Evolutionary conservation across 1,284 basidiomycete species (phyloP), one percentile per base, ranked within the genome.

Genomic region (Binderoboletus segoi): DNA sequence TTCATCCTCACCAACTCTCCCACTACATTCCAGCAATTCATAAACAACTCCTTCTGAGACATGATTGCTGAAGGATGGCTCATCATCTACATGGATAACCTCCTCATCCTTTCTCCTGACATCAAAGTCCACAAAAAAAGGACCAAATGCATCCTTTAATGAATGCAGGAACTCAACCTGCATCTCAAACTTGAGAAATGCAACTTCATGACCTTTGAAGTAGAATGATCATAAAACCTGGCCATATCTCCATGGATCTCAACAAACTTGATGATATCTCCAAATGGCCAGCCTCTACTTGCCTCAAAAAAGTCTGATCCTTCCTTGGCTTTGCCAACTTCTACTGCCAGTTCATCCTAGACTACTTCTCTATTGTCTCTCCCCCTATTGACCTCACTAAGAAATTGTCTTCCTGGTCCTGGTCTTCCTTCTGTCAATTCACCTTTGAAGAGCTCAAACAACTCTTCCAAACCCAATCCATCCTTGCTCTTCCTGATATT

Each of bases 141-240:
- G 15, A 66, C 70, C 1, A 24, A 44, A 2, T 18, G 53, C 15
- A 73, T 80, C 11, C 60, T 81, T 0, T 20, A 67, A 23, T 37
- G 60, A 2, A 65, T 80, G 1, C 0, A 13, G 0, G 54, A 71
- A 4, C 54, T 73, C 12, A 32, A 66, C 1, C 67, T 79, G n/a
- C 28, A 54, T 41, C 47, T 70, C 0, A 77, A 79, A 51, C 56
- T 66, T 0, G 67, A 73, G 45, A 81, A 82, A 49, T 81, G 78
- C 47, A 48, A 63, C 0, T 81, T 81, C 59, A 51, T 70, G 4
- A 16, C 51, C 1, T 2, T 13, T 0, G n/a, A 65, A 23, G 61
- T 73, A 77, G 80, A 0, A 63, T 75, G 37, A 63, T 77, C 43
- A 57, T 80, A 4, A 32, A 47, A 0, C 26, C 60, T 26, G 54